Conservation (phyloP, 441 rosid genomes). For the Isatis lusitanica region DNA sequence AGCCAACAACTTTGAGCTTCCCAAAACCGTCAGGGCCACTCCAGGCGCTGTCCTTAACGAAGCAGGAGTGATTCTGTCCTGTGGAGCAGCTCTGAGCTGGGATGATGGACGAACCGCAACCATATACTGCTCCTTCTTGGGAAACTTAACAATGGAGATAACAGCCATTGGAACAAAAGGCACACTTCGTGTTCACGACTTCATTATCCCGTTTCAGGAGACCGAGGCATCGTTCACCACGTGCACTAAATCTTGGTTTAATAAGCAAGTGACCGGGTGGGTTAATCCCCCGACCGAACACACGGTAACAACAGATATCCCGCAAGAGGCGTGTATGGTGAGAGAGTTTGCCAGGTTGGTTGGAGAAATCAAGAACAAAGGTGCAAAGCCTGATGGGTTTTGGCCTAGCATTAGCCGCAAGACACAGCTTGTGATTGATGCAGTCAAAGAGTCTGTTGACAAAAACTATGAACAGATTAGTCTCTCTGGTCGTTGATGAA, state of each 20-base stretch:
- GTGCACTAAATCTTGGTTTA: background rate
- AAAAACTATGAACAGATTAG: no score
- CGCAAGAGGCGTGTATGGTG: slow-evolving; percentile 70
- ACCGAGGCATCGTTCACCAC: background rate
- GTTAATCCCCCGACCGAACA: background rate
- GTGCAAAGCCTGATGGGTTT: slow-evolving; percentile 54
- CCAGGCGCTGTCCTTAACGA: background rate
- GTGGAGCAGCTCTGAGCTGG: background rate
- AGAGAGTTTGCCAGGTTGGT: slow-evolving; percentile 63
- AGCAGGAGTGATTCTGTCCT: background rate
- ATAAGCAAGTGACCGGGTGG: no score
- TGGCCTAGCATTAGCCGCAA: slow-evolving; percentile 52
- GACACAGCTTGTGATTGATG: background rate
- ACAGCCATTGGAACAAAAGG: background rate
- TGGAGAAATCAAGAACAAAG: slow-evolving; percentile 43
- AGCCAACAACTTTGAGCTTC: background rate
- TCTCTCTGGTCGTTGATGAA: no score
- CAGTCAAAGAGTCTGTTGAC: background rate
- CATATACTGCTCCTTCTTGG: background rate
- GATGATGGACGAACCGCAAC: background rate
- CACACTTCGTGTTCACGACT: background rate
- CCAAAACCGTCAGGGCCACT: background rate
- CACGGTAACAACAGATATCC: background rate
- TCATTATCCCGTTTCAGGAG: background rate
- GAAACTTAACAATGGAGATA: background rate